phyloP scores from a whole-genome alignment of 1,284 basidiomycete genomes.

The Cryptococcus wingfieldii region DNA sequence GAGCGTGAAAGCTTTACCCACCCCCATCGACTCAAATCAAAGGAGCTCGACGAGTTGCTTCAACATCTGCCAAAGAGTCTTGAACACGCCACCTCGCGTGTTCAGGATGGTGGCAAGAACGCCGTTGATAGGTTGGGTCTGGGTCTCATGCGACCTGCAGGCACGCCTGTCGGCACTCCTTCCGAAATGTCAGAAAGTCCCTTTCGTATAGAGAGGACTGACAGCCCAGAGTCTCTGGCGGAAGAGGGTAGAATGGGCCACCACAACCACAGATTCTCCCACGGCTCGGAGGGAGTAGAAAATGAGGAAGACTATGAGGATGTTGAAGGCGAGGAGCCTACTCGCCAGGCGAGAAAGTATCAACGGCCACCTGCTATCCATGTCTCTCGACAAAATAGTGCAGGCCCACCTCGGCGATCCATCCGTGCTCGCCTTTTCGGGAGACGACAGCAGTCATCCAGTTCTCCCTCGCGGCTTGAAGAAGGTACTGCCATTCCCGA shows the following conservation, averaged over 20 bases:
- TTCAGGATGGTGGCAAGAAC: constrained; percentile 24
- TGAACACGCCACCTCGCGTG: constrained; percentile 28
- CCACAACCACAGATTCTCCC: background rate
- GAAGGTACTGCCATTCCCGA: constrained; percentile 9
- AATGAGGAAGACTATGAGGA: constrained; percentile 15
- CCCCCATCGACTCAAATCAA: constrained; percentile 28
- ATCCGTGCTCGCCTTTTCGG: background rate
- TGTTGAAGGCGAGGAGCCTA: constrained; percentile 2
- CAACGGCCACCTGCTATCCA: background rate
- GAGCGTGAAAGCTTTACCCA: constrained; percentile 30
- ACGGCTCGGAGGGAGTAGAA: constrained; percentile 6
- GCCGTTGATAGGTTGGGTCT: constrained; percentile 30
- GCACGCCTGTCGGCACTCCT: background rate
- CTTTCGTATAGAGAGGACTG: background rate
- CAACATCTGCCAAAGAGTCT: constrained; percentile 19
- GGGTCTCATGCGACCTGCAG: constrained; percentile 14
- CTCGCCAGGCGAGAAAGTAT: background rate
- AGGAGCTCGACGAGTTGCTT: constrained; percentile 29
- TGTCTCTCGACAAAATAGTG: background rate
- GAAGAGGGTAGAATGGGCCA: background rate
- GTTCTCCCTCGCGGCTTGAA: constrained; percentile 12
- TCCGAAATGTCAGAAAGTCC: background rate
- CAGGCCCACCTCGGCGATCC: constrained; percentile 4
- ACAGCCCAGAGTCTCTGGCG: background rate
- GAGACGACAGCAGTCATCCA: background rate